phyloP scores from a whole-genome alignment of 768 basidiomycete species.

The Mycena epipterygia region DNA sequence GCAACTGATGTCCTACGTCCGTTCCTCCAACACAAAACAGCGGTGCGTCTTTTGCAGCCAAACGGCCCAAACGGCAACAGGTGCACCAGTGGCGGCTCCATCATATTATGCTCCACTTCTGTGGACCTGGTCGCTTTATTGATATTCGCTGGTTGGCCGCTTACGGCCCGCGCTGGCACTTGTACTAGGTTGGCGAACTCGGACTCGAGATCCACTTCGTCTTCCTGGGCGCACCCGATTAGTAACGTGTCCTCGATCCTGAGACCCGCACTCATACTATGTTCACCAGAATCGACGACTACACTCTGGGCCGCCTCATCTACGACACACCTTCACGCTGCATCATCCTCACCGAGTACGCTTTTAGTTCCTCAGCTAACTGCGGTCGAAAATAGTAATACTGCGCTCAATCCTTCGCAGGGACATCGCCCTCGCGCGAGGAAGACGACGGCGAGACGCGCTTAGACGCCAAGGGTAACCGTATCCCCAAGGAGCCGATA shows the following conservation, averaged over 20 bases:
- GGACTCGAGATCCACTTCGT: slow-evolving; percentile 70
- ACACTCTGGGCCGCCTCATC: slow-evolving; percentile 41
- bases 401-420: not conserved
- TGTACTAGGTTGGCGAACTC: slow-evolving; percentile 64
- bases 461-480: slow-evolving; percentile 22
- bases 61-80: slow-evolving; percentile 26
- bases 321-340: slow-evolving; percentile 42
- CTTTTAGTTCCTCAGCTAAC: slow-evolving; percentile 5
- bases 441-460: slow-evolving; percentile 40
- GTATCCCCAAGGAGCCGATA: slow-evolving; percentile 18
- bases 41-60: not conserved
- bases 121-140: slow-evolving; percentile 35
- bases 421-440: slow-evolving; percentile 46
- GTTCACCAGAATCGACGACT: slow-evolving; percentile 48
- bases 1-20: slow-evolving; percentile 34
- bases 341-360: slow-evolving; percentile 38
- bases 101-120: slow-evolving; percentile 41
- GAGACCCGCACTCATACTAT: not conserved
- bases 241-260: not conserved
- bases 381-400: not conserved
- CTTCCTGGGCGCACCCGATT: slow-evolving; percentile 42
- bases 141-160: not conserved
- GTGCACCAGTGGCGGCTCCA: slow-evolving; percentile 32
- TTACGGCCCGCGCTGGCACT: not conserved
- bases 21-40: slow-evolving; percentile 34